Conservation (phyloP, 2,329 filamentous ascomycete species). For the Paracoccidioides brasiliensis region DNA sequence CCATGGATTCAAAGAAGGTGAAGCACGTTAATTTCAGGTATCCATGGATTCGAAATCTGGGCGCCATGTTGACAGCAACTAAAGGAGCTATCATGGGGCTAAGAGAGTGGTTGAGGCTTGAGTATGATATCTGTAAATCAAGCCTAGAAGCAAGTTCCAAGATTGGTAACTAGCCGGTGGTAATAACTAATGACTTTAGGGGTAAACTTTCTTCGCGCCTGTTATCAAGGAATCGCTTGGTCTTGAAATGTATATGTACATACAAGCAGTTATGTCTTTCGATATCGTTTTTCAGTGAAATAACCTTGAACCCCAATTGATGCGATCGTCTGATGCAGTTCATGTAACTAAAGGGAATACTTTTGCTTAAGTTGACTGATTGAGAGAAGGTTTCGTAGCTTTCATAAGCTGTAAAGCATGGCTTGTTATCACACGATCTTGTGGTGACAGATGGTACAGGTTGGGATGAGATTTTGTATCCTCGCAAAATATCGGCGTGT, state of each 20-base stretch:
- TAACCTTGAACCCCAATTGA: no score
- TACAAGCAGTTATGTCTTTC: no score
- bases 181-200: no score
- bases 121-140: background rate
- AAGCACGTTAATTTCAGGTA: background rate
- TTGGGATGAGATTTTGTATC: background rate
- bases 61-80: background rate
- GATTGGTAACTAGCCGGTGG: no score
- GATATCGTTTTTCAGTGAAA: no score
- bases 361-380: background rate
- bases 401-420: background rate
- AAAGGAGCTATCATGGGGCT: background rate
- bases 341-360: background rate
- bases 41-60: background rate
- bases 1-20: slow-evolving; percentile 2
- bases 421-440: background rate
- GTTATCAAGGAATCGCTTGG: background rate
- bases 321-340: no score
- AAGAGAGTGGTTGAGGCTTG: background rate
- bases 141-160: no score
- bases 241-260: no score
- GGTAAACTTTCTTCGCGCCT: background rate
- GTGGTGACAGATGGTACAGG: background rate
- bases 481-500: no score
- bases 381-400: background rate